Evolutionary conservation across 2,329 filamentous ascomycete species (phyloP).

Genomic region (Fonsecaea monophora): DNA sequence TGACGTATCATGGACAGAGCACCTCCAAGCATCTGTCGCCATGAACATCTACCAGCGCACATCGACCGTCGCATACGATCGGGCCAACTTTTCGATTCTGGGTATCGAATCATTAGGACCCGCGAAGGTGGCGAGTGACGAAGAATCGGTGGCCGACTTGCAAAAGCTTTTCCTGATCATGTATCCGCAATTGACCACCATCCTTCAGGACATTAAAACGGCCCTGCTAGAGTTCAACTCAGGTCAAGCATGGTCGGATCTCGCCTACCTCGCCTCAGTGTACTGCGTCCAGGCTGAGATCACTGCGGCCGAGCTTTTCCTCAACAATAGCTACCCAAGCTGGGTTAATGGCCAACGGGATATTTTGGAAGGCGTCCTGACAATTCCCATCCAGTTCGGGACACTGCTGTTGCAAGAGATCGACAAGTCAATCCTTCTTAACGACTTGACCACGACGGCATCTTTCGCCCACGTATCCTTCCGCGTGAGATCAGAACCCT

Average conservation of each 20-base stretch:
- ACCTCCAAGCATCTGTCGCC: neutral
- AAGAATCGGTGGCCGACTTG: slow-evolving; percentile 5
- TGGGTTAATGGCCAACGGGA: slow-evolving; percentile 2
- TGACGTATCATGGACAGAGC: neutral
- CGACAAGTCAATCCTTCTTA: neutral
- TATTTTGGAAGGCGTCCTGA: slow-evolving; percentile 1
- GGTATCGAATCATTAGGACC: neutral
- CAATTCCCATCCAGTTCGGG: slow-evolving; percentile 2
- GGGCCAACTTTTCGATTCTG: slow-evolving; percentile 7
- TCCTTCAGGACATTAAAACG: neutral
- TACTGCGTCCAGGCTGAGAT: slow-evolving; percentile 7
- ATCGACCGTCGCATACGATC: slow-evolving; percentile 2
- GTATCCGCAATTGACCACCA: slow-evolving; percentile 2
- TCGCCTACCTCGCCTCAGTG: slow-evolving; percentile 4
- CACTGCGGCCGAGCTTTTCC: slow-evolving; percentile 4
- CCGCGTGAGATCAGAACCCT: slow-evolving; percentile 4
- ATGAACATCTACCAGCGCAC: slow-evolving; percentile 4
- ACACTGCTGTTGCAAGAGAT: neutral
- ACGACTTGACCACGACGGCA: slow-evolving; percentile 1
- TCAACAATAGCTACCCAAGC: neutral
- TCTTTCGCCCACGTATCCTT: slow-evolving; percentile 1
- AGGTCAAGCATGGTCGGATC: neutral
- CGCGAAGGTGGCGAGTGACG: neutral
- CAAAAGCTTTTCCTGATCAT: slow-evolving; percentile 5
- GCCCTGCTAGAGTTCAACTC: neutral